A percentile compares a stretch with the other conserved stretches of the same genome.
Evolutionary conservation across 2,329 filamentous ascomycete genomes (phyloP).

Genomic region (Ophidiomyces ophidiicola): DNA sequence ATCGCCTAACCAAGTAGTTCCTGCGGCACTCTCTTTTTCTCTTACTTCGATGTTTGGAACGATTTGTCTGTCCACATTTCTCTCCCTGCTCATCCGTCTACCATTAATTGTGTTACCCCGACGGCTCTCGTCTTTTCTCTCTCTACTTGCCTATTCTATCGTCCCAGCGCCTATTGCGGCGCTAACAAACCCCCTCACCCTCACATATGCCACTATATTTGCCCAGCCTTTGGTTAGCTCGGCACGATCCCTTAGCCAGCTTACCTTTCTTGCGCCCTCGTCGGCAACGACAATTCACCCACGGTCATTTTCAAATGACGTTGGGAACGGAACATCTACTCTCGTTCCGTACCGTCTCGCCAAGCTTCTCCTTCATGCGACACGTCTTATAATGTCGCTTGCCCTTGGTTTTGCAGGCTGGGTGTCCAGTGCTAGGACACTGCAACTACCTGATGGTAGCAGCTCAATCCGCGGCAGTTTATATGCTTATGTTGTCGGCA

Average conservation of each 20-base stretch:
- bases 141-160: slow-evolving; percentile 63
- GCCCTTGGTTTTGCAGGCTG: slow-evolving; percentile 90
- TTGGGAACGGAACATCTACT: slow-evolving; percentile 35
- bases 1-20: slow-evolving; percentile 67
- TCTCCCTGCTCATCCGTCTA: slow-evolving; percentile 68
- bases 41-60: slow-evolving; percentile 81
- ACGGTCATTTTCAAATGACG: slow-evolving; percentile 31
- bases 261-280: slow-evolving; percentile 64
- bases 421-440: slow-evolving; percentile 77
- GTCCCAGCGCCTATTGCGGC: slow-evolving; percentile 75
- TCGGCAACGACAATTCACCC: slow-evolving; percentile 53
- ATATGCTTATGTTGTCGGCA: slow-evolving; percentile 86
- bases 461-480: slow-evolving; percentile 57
- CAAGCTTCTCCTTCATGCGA: slow-evolving; percentile 82
- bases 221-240: slow-evolving; percentile 68
- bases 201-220: slow-evolving; percentile 90
- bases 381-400: slow-evolving; percentile 79
- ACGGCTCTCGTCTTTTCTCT: slow-evolving; percentile 55
- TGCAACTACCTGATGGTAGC: slow-evolving; percentile 46
- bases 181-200: slow-evolving; percentile 77
- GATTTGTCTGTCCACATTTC: slow-evolving; percentile 73
- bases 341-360: slow-evolving; percentile 82
- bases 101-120: slow-evolving; percentile 74
- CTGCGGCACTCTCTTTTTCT: slow-evolving; percentile 70
- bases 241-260: slow-evolving; percentile 65